These are phyloP conservation scores for Fusarium verticillioides DNA, from an alignment of 2,329 filamentous ascomycete genomes.

Conservation along the genomic window DNA sequence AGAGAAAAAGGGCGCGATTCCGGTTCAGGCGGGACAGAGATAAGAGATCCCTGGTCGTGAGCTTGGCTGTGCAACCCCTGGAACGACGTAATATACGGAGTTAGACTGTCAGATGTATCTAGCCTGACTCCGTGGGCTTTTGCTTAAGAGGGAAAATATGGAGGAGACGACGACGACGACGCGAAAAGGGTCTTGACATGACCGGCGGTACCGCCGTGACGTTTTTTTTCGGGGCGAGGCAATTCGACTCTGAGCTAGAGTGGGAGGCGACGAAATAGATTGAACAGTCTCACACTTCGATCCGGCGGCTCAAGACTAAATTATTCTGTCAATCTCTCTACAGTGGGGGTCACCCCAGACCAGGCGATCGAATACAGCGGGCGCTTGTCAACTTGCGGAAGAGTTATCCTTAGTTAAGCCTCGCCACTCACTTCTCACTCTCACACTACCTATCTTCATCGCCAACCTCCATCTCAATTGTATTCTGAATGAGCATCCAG, in stretches of 20 bases:
- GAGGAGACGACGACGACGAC: not conserved
- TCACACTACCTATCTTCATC: conserved; percentile 1
- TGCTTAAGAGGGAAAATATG: not conserved
- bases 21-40: conserved; percentile 17
- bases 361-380: conserved; percentile 22
- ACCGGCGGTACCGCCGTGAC: conserved; percentile 10
- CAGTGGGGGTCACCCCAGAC: conserved; percentile 35
- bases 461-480: not conserved
- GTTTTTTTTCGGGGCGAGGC: conserved; percentile 20
- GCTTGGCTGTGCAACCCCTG: conserved; percentile 10
- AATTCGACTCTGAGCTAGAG: conserved; percentile 7
- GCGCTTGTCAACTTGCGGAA: conserved; percentile 36
- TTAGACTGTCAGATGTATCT: not conserved
- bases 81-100: not conserved
- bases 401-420: not conserved
- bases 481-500: not conserved
- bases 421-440: conserved; percentile 10
- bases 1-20: conserved; percentile 5
- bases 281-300: accelerated
- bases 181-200: conserved; percentile 5
- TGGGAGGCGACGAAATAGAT: not conserved
- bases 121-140: not conserved
- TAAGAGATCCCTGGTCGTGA: conserved; percentile 28
- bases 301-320: accelerated
- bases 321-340: not conserved